Base-by-base conservation (phyloP, 192 early-diverging fungal species). In the Coemansia sp. region DNA sequence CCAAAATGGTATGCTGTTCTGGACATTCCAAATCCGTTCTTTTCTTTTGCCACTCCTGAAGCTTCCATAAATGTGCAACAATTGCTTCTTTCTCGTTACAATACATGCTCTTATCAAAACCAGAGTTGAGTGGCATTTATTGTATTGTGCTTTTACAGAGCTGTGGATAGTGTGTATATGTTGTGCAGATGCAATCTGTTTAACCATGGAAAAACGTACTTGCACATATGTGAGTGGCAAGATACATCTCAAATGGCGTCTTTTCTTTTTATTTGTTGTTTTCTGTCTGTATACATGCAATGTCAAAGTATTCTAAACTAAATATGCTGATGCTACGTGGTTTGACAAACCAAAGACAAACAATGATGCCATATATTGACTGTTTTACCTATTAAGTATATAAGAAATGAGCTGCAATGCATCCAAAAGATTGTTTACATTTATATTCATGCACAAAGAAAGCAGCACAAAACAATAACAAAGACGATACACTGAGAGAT, bases 391-490 rank as follows among this genome's bases (percentile, higher is more conserved):
- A 25, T 22, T 25, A 22, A 25, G 25, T 54, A 54, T 54, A 25
- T 54, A 22, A 54, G 20, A 54, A 2, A 22, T 25, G 20, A 54
- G 19, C 51, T 54, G 51, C 51, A 54, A 22, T 54, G 51, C 51
- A 54, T 54, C 51, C 25, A 13, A 54, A 25, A 54, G 51, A 54
- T 54, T 54, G 51, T 54, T 54, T 54, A 54, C 51, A 54, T 54
- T 54, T 25, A 12, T 8, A 54, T 54, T 25, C 51, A 54, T 54
- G 51, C 51, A 10, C 8, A 7, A 25, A 6, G n/a, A 25, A 54
- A 25, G 51, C 51, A 54, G 51, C 3, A 1, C 25, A 25, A 25
- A 25, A 25, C 25, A 25, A 25, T 25, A 25, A 25, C 25, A 25
- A 2, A 25, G n/a, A n/a, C n/a, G 25, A 25, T 25, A 25, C 25